Base-by-base conservation (phyloP, 2,329 filamentous ascomycete genomes). In the Curvularia hawaiiensis region DNA sequence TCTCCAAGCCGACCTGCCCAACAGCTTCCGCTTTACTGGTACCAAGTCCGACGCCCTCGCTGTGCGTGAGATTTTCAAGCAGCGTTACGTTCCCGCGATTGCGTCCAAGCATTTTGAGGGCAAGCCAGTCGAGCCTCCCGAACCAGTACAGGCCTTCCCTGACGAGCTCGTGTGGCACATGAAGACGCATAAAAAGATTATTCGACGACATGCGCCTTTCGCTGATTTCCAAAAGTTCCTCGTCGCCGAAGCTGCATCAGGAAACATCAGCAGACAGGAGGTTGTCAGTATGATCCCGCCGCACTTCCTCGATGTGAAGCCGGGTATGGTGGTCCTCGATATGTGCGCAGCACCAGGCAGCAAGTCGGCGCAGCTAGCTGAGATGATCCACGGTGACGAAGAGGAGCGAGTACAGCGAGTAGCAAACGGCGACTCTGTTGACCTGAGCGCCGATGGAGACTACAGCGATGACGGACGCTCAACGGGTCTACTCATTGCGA, bases 241-340 rank as follows among this genome's bases (percentile, higher is more conserved):
- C 50, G 95, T 99, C 49, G 96, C 94, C 51, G 95, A 99, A 83
- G 97, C 95, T 4, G 92, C 90, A 55, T 92, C 98, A 22, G 95
- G 95, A 70, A 99, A 98, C 77, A 98, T 99, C 71, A 97, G 91
- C 78, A 88, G 95, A 70, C 95, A 99, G 78, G 95, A 99, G 80
- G 90, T 97, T 44, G 95, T 99, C 71, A 97, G 92, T 81, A 99
- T 99, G 95, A 98, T 99, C 62, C 95, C 95, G 26, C 95, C 95
- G 26, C 84, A 98, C 67, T 83, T 98, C 68, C 90, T 99, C 82
- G 93, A 98, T 71, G 84, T 98, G 50, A 87, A 87, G 67, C 93
- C 95, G 4, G 91, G 93, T 52, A 96, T 97, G 89, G 90, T 89
- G 1, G 93, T 97, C 10, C 80, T 99, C 67, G 95, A 99, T 77